Percentiles rank a stretch among this genome's conserved stretches.
Evolutionary conservation across 495 filamentous ascomycete genomes (phyloP).

Genomic region (Penicillium goetzii): DNA sequence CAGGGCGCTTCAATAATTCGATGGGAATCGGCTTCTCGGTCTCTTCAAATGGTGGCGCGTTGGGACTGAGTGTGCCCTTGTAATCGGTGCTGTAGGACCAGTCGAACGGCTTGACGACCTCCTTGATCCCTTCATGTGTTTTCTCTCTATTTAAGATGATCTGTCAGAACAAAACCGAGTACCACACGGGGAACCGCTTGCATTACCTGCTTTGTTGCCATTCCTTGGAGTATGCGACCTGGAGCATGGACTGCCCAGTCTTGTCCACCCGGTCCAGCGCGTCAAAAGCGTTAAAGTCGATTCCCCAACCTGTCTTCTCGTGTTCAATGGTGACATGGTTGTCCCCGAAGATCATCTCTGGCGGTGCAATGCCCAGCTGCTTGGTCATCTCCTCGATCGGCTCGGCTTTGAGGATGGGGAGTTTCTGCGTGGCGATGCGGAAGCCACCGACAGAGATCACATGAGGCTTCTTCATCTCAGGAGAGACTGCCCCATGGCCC

Average conservation of each 20-base stretch:
- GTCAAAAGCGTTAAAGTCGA: conserved; percentile 82
- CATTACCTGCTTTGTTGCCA: conserved; percentile 80
- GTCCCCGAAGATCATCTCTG: conserved; percentile 99
- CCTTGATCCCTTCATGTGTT: conserved; percentile 85
- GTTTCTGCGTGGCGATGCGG: conserved; percentile 75
- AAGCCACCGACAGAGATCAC: conserved; percentile 61
- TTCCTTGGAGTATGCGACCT: conserved; percentile 87
- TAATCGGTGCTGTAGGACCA: conserved; percentile 96
- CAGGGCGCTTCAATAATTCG: conserved; percentile 77
- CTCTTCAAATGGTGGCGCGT: conserved; percentile 48
- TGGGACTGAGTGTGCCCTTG: conserved; percentile 60
- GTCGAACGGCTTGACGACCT: conserved; percentile 93
- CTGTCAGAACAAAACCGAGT: not conserved
- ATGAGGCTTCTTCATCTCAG: conserved; percentile 37
- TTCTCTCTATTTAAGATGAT: conserved; percentile 61
- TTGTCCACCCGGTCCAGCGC: conserved; percentile 92
- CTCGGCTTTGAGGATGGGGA: conserved; percentile 86
- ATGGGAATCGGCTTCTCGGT: conserved; percentile 73
- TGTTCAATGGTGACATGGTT: conserved; percentile 80
- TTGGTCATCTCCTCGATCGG: conserved; percentile 86
- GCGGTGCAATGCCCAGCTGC: conserved; percentile 79
- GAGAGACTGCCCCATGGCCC: conserved; percentile 32
- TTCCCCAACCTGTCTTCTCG: conserved; percentile 65
- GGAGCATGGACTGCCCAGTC: conserved; percentile 84
- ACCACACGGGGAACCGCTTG: not conserved